Conservation (phyloP, 768 basidiomycete species). For the Vararia minispora region DNA sequence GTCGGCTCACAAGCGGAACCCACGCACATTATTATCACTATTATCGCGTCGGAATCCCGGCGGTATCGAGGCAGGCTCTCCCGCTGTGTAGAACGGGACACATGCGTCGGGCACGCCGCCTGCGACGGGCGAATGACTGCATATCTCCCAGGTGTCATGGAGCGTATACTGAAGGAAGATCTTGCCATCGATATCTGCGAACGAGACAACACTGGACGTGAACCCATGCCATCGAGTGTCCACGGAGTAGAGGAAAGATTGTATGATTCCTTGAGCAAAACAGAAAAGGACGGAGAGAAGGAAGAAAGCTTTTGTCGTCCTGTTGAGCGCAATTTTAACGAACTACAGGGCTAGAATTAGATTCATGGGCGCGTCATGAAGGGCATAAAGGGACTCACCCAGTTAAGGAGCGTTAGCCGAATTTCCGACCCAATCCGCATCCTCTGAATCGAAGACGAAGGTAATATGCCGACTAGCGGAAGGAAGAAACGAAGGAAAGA, state of each 20-base stretch:
- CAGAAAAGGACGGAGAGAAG: constrained; percentile 39
- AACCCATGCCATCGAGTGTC: constrained; percentile 31
- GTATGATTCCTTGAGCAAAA: constrained; percentile 39
- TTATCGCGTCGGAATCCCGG: constrained; percentile 12
- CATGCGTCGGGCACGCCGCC: constrained; percentile 7
- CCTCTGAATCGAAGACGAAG: no score
- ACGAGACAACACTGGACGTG: constrained; percentile 25
- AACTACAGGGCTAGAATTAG: no score
- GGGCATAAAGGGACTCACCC: no score
- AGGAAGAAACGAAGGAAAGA: no score
- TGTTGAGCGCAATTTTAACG: constrained; percentile 21
- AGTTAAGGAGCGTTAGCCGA: no score
- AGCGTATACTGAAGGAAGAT: constrained; percentile 21
- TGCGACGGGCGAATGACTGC: constrained; percentile 33
- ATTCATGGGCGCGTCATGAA: no score
- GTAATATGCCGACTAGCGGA: no score
- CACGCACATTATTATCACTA: no score
- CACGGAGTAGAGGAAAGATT: constrained; percentile 34
- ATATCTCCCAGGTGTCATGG: constrained; percentile 28
- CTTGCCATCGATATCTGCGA: constrained; percentile 23
- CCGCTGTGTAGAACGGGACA: constrained; percentile 9
- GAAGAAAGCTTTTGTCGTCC: constrained; percentile 31
- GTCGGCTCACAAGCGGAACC: no score
- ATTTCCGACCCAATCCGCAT: no score
- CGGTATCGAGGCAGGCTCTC: constrained; percentile 27